Conservation (phyloP, 2,329 filamentous ascomycete species). For the Allantophomopsis cytisporea region DNA sequence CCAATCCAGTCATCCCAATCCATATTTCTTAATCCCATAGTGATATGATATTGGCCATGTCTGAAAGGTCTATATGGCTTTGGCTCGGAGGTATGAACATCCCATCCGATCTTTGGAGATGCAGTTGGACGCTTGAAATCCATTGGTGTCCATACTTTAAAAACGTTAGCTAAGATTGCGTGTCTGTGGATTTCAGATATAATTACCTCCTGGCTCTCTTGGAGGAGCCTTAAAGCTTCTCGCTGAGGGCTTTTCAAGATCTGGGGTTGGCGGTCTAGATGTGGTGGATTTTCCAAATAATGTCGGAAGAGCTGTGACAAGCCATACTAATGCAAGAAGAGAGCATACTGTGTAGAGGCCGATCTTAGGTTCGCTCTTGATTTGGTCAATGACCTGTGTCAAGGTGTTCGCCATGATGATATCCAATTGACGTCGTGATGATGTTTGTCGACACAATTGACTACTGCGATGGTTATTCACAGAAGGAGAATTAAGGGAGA, state of each 20-base stretch:
- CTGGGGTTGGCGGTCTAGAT: constrained; percentile 12
- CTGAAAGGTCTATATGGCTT: constrained; percentile 19
- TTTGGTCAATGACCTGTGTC: constrained; percentile 2
- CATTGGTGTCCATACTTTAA: constrained; percentile 16
- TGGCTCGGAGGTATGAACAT: constrained; percentile 17
- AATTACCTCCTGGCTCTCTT: constrained; percentile 16
- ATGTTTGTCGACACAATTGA: too few relatives aligned
- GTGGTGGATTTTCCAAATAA: constrained; percentile 9
- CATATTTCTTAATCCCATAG: constrained; percentile 20
- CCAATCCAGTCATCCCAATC: constrained; percentile 21
- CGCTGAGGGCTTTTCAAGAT: constrained; percentile 11
- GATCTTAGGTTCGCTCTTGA: constrained; percentile 6
- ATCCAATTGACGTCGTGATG: too few relatives aligned
- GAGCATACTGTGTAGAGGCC: constrained; percentile 7
- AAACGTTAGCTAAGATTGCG: too few relatives aligned
- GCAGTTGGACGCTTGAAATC: constrained; percentile 17
- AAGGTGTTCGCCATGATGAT: too few relatives aligned
- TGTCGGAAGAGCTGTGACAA: constrained; percentile 8
- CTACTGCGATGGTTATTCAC: too few relatives aligned
- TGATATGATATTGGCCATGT: constrained; percentile 18
- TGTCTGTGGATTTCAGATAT: too few relatives aligned
- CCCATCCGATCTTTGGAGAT: constrained; percentile 13
- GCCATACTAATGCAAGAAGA: constrained; percentile 5
- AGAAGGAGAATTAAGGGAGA: too few relatives aligned
- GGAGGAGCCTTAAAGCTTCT: constrained; percentile 12